These are phyloP conservation scores for Mentha longifolia DNA, from an alignment of 257 asterid species.

Conservation along the genomic window DNA sequence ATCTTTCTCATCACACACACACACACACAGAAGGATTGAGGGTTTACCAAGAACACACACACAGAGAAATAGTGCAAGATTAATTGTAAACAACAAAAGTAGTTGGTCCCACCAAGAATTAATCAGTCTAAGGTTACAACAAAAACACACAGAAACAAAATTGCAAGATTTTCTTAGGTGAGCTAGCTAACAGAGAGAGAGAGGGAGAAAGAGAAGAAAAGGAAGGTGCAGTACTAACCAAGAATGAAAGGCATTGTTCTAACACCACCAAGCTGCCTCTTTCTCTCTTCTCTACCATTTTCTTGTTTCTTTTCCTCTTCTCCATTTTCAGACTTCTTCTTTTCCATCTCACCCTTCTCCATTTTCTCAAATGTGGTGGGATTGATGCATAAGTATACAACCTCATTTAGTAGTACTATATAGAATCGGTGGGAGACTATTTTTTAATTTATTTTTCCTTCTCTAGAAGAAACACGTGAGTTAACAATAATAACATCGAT, in stretches of 20 bases:
- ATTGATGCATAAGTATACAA: background rate
- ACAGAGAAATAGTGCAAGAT: background rate
- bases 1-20: background rate
- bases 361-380: constrained; percentile 30
- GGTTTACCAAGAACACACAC: background rate
- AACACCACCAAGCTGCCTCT: constrained; percentile 63
- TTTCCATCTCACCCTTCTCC: constrained; percentile 44
- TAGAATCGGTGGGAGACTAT: constrained; percentile 33
- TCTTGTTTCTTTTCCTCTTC: constrained; percentile 35
- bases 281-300: constrained; percentile 18
- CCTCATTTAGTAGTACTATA: constrained; percentile 26
- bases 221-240: no score
- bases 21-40: background rate
- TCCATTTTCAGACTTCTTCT: constrained; percentile 44
- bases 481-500: no score
- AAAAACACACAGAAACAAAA: background rate
- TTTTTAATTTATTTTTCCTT: background rate
- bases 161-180: background rate
- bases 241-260: constrained; percentile 87
- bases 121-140: no score
- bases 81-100: background rate
- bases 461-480: background rate
- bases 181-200: no score
- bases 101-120: background rate
- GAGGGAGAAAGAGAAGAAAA: no score